Evolutionary conservation across 495 filamentous ascomycete species (phyloP).

Genomic region (Durotheca rogersii): DNA sequence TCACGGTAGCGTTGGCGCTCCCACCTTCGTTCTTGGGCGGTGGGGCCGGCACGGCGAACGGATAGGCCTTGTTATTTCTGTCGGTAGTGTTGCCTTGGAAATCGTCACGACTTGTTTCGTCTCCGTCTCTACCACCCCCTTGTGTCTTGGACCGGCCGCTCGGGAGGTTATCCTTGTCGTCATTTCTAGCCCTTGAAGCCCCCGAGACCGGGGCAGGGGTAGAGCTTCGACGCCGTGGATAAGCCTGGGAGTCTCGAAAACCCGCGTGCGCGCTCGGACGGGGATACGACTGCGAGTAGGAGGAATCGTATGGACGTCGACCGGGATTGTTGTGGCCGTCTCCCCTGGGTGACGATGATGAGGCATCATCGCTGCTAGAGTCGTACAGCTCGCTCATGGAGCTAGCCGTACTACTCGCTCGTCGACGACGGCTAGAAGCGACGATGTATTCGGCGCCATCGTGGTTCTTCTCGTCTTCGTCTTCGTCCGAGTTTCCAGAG

Average conservation of each 20-base stretch:
- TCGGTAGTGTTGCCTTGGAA: no score
- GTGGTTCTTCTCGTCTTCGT: constrained; percentile 27
- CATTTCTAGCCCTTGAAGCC: background rate
- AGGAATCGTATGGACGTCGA: background rate
- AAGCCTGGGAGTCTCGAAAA: constrained; percentile 8
- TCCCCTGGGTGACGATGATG: background rate
- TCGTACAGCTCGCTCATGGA: constrained; percentile 32
- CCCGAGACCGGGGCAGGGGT: constrained; percentile 9
- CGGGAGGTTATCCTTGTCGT: constrained; percentile 13
- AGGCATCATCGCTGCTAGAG: constrained; percentile 22
- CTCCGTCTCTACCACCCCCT: constrained; percentile 6
- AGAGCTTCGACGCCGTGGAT: constrained; percentile 19
- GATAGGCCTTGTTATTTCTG: constrained; percentile 26
- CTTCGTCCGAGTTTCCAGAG: constrained; percentile 11
- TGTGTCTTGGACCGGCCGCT: background rate
- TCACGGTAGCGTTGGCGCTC: constrained; percentile 43
- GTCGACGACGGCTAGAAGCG: constrained; percentile 11
- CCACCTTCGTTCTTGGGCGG: no score
- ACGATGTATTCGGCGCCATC: constrained; percentile 28
- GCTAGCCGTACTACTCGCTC: constrained; percentile 24
- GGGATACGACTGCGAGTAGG: constrained; percentile 26
- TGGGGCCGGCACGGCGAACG: constrained; percentile 8
- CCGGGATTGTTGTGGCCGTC: background rate
- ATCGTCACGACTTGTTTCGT: no score
- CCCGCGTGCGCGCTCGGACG: constrained; percentile 14